These are phyloP conservation scores for Cystobasidium pallidum DNA, from an alignment of 1,284 basidiomycete species.

Conservation along the genomic window DNA sequence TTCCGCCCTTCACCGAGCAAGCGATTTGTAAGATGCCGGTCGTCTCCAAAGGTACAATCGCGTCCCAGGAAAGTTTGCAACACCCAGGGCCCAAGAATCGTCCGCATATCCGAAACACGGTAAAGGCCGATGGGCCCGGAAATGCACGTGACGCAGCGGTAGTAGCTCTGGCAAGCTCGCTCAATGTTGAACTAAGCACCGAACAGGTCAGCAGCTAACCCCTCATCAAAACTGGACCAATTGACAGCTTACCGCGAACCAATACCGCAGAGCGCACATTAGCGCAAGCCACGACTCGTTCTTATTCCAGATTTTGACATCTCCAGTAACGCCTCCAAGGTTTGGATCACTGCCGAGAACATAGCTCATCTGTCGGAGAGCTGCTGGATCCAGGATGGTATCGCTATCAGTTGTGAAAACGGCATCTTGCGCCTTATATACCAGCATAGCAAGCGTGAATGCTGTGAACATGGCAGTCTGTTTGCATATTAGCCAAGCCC, in stretches of 20 bases:
- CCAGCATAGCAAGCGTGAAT: conserved; percentile 23
- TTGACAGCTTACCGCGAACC: conserved; percentile 5
- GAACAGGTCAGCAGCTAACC: background rate
- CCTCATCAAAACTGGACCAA: background rate
- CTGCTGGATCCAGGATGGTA: conserved; percentile 18
- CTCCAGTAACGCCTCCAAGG: conserved; percentile 15
- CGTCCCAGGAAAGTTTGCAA: conserved; percentile 22
- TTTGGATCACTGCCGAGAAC: conserved; percentile 16
- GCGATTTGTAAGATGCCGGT: conserved; percentile 20
- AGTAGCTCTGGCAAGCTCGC: conserved; percentile 27
- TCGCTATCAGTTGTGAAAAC: conserved; percentile 24
- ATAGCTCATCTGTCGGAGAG: conserved; percentile 21
- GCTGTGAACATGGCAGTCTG: conserved; percentile 28
- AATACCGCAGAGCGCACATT: conserved; percentile 22
- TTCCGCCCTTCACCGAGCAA: conserved; percentile 15
- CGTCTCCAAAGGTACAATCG: conserved; percentile 21
- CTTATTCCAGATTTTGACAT: conserved; percentile 31
- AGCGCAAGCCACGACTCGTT: conserved; percentile 20
- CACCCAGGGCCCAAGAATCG: conserved; percentile 14
- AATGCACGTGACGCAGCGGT: conserved; percentile 23
- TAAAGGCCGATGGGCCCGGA: conserved; percentile 21
- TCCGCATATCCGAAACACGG: conserved; percentile 13
- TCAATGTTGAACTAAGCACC: conserved; percentile 21
- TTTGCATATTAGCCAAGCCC: background rate
- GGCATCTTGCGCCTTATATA: conserved; percentile 21